Percentiles rank a stretch among this genome's conserved stretches.
Evolutionary conservation across 257 asterid genomes (phyloP).

Genomic region (Henckelia pumila): DNA sequence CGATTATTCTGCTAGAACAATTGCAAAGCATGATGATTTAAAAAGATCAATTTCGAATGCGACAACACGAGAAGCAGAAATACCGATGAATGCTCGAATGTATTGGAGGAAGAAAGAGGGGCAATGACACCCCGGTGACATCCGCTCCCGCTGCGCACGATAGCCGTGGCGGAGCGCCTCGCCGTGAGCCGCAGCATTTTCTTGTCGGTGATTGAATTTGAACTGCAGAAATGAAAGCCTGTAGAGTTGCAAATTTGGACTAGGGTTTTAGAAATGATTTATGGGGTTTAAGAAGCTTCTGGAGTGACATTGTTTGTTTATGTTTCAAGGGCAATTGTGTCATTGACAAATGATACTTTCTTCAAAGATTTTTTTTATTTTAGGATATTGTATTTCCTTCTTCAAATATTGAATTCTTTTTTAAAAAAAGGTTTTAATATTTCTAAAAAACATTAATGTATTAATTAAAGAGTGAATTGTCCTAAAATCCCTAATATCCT

Average conservation of each 20-base stretch:
- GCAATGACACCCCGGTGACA: constrained; percentile 43
- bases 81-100: constrained; percentile 40
- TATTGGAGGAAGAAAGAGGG: constrained; percentile 42
- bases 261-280: constrained; percentile 42
- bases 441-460: too few relatives aligned
- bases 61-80: background rate
- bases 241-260: background rate
- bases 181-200: constrained; percentile 58
- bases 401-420: too few relatives aligned
- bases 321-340: background rate
- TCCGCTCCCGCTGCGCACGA: constrained; percentile 42
- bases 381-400: too few relatives aligned
- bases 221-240: background rate
- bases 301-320: background rate
- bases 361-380: too few relatives aligned
- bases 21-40: background rate
- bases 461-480: too few relatives aligned
- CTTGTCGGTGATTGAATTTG: constrained; percentile 18
- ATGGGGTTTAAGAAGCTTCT: constrained; percentile 38
- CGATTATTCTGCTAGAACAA: background rate
- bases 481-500: too few relatives aligned
- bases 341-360: background rate
- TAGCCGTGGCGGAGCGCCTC: constrained; percentile 57
- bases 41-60: background rate
- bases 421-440: too few relatives aligned